Evolutionary conservation across 495 filamentous ascomycete species (phyloP).

Genomic region (Margaritispora aquatica): DNA sequence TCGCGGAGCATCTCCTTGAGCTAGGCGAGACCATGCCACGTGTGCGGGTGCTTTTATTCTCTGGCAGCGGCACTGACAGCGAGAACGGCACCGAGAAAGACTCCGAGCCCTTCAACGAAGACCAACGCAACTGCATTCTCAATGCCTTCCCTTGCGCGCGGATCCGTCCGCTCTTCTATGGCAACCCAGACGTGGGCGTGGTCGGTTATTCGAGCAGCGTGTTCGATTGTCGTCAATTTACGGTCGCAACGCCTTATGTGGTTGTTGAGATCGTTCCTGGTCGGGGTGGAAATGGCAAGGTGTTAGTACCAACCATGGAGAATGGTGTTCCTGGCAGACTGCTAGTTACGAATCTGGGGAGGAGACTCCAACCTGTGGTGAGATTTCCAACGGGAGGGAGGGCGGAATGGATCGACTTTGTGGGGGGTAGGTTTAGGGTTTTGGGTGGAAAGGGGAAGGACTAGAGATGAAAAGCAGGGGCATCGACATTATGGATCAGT

Average conservation of each 20-base stretch:
- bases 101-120: conserved; percentile 1
- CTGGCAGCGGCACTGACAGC: no score
- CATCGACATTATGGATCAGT: no score
- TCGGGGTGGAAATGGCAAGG: no score
- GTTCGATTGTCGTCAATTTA: not conserved
- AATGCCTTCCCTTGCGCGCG: not conserved
- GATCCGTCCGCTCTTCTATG: conserved; percentile 1
- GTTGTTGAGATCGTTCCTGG: not conserved
- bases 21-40: not conserved
- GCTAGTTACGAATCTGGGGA: not conserved
- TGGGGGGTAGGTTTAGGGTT: not conserved
- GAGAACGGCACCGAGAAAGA: no score
- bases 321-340: not conserved
- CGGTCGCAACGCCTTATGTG: not conserved
- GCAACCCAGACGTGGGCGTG: not conserved
- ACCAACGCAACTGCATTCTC: not conserved
- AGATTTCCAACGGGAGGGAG: not conserved
- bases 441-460: not conserved
- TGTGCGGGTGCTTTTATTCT: not conserved
- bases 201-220: not conserved
- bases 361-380: not conserved
- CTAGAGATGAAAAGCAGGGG: no score
- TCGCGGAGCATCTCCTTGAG: not conserved
- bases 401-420: conserved; percentile 1
- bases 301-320: not conserved